Evolutionary conservation across 1,139 yeast species (phyloP).

Genomic region (Blastobotrys elegans): DNA sequence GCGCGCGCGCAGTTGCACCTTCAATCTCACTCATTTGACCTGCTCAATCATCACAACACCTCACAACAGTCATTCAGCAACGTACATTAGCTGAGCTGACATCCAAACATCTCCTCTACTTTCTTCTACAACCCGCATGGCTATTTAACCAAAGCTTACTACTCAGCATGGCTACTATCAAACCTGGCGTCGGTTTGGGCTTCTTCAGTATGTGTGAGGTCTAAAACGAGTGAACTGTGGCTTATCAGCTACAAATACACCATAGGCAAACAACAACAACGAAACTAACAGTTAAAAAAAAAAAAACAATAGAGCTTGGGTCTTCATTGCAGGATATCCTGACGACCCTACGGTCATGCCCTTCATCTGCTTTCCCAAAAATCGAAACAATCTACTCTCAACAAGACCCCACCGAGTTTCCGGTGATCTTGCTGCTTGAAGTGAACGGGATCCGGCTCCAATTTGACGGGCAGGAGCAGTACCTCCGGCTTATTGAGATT

Average conservation of each 20-base stretch:
- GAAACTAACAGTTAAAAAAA: too few species aligned
- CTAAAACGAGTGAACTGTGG: too few species aligned
- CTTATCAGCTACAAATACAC: too few species aligned
- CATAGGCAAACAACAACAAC: too few species aligned
- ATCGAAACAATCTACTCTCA: conserved; percentile 25
- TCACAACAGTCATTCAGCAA: too few species aligned
- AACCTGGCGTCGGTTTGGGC: conserved; percentile 20
- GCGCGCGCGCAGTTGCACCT: too few species aligned
- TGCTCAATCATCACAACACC: too few species aligned
- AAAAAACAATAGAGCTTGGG: conserved; percentile 20
- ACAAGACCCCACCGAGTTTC: conserved; percentile 19
- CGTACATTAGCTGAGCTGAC: too few species aligned
- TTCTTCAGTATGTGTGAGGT: conserved; percentile 19
- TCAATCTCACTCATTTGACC: too few species aligned
- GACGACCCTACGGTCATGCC: conserved; percentile 21
- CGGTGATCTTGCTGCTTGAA: conserved; percentile 24
- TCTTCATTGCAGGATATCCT: conserved; percentile 24
- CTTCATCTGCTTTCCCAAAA: conserved; percentile 23
- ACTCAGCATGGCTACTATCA: conserved; percentile 16
- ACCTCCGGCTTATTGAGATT: conserved; percentile 27
- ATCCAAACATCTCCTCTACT: too few species aligned
- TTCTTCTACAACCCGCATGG: not conserved
- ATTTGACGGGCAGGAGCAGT: conserved; percentile 27
- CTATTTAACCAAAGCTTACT: not conserved
- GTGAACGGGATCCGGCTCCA: conserved; percentile 28